These are phyloP conservation scores for Aspergillus kassunensis DNA, from an alignment of 495 filamentous ascomycete species.

Conservation along the genomic window DNA sequence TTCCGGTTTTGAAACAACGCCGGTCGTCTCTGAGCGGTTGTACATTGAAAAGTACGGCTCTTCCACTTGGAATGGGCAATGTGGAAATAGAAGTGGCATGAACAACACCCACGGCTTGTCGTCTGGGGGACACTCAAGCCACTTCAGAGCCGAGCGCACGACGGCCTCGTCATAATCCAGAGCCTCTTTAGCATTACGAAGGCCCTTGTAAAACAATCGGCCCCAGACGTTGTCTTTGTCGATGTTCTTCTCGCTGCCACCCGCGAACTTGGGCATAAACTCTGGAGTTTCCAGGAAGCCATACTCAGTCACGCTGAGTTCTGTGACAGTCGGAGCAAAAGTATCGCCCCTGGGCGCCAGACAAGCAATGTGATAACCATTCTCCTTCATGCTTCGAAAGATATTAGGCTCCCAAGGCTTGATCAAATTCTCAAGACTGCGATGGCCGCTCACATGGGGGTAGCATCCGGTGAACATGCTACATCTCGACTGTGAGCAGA, in stretches of 20 bases:
- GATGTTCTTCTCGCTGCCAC: not conserved
- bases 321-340: slow-evolving; percentile 24
- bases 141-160: slow-evolving; percentile 19
- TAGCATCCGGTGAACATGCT: slow-evolving; percentile 23
- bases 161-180: slow-evolving; percentile 26
- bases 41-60: slow-evolving; percentile 28
- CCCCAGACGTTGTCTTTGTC: slow-evolving; percentile 18
- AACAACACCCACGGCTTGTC: slow-evolving; percentile 26
- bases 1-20: slow-evolving; percentile 4
- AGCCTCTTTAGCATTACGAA: slow-evolving; percentile 17
- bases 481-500: slow-evolving; percentile 25
- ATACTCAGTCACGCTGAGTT: slow-evolving; percentile 24
- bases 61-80: slow-evolving; percentile 29
- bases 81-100: slow-evolving; percentile 25
- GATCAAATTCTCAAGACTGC: slow-evolving; percentile 25
- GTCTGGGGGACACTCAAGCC: slow-evolving; percentile 23
- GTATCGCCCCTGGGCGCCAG: slow-evolving; percentile 24
- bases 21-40: slow-evolving; percentile 14
- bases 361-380: slow-evolving; percentile 26
- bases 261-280: slow-evolving; percentile 18
- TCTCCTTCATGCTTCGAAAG: slow-evolving; percentile 22
- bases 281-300: slow-evolving; percentile 27
- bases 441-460: slow-evolving; percentile 23
- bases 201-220: slow-evolving; percentile 22
- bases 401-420: slow-evolving; percentile 29